A percentile compares a stretch with the other conserved stretches of the same genome.
Evolutionary conservation across 208 protist species (phyloP).

Genomic region (Leptomonas seymouri): DNA sequence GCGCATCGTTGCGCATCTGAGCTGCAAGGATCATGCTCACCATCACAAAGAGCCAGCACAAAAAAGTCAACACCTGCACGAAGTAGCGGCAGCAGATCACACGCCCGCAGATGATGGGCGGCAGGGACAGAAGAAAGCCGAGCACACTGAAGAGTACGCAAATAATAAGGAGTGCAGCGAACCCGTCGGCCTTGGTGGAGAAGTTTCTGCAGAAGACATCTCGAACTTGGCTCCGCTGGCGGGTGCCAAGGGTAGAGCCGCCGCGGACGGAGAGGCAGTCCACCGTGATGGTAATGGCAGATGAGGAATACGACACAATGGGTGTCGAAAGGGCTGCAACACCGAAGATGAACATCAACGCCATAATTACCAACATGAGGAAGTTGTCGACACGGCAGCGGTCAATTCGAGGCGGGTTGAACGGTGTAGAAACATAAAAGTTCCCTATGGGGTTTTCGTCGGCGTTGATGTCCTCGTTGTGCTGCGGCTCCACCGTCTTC

Average conservation of each 20-base stretch:
- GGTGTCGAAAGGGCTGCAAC: conserved; percentile 29
- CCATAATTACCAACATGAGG: conserved; percentile 22
- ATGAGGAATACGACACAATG: conserved; percentile 15
- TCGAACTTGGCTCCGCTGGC: conserved; percentile 3
- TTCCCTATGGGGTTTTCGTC: conserved; percentile 17
- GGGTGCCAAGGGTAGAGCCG: background rate
- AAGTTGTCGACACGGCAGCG: conserved; percentile 42
- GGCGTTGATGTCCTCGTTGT: background rate
- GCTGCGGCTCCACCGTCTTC: background rate
- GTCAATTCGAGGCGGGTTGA: conserved; percentile 36
- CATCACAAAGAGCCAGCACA: conserved; percentile 35
- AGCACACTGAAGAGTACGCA: conserved; percentile 11
- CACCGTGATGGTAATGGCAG: conserved; percentile 22
- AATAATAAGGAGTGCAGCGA: conserved; percentile 23
- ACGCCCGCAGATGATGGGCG: conserved; percentile 36
- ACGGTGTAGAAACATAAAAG: conserved; percentile 38
- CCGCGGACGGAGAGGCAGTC: conserved; percentile 13
- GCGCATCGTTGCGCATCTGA: conserved; percentile 15
- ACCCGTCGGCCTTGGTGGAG: conserved; percentile 22
- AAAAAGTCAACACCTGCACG: conserved; percentile 22
- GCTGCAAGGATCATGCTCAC: conserved; percentile 29
- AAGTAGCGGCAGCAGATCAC: conserved; percentile 37
- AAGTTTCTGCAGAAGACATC: conserved; percentile 35
- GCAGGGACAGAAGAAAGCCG: conserved; percentile 22
- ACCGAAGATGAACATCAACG: conserved; percentile 26